Evolutionary conservation across 2,329 filamentous ascomycete genomes (phyloP).

Genomic region (Hirsutella thompsonii): DNA sequence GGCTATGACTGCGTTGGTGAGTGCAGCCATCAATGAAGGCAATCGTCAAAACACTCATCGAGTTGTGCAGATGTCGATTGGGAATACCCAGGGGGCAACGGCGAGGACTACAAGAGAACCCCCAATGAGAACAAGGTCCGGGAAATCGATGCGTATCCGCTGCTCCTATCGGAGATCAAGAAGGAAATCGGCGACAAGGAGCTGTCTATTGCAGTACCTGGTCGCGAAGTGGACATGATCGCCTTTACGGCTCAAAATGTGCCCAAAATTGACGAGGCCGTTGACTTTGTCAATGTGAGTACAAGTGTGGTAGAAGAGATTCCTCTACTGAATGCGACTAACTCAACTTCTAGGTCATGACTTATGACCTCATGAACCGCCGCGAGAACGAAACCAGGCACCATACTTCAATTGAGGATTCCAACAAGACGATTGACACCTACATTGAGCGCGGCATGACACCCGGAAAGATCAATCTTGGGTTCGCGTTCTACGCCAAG

Average conservation of each 20-base stretch:
- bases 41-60: not conserved
- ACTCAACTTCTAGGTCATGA: slow-evolving; percentile 38
- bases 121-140: slow-evolving; percentile 45
- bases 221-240: slow-evolving; percentile 50
- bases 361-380: slow-evolving; percentile 62
- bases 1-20: slow-evolving; percentile 48
- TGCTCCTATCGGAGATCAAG: slow-evolving; percentile 46
- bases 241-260: slow-evolving; percentile 46
- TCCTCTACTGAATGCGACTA: not conserved
- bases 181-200: slow-evolving; percentile 44
- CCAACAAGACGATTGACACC: slow-evolving; percentile 39
- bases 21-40: slow-evolving; percentile 7
- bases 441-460: slow-evolving; percentile 46
- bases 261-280: slow-evolving; percentile 41
- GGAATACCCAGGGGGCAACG: slow-evolving; percentile 52
- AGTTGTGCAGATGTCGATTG: slow-evolving; percentile 48
- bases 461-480: slow-evolving; percentile 45
- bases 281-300: slow-evolving; percentile 50
- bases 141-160: slow-evolving; percentile 50
- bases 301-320: too few species aligned
- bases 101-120: slow-evolving; percentile 51
- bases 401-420: slow-evolving; percentile 44
- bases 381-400: slow-evolving; percentile 54
- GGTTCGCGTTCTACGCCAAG: slow-evolving; percentile 58
- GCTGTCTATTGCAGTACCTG: slow-evolving; percentile 56